Evolutionary conservation across 2,329 filamentous ascomycete genomes (phyloP), one percentile per base, ranked within the genome.

Genomic region (Corynespora cassiicola): DNA sequence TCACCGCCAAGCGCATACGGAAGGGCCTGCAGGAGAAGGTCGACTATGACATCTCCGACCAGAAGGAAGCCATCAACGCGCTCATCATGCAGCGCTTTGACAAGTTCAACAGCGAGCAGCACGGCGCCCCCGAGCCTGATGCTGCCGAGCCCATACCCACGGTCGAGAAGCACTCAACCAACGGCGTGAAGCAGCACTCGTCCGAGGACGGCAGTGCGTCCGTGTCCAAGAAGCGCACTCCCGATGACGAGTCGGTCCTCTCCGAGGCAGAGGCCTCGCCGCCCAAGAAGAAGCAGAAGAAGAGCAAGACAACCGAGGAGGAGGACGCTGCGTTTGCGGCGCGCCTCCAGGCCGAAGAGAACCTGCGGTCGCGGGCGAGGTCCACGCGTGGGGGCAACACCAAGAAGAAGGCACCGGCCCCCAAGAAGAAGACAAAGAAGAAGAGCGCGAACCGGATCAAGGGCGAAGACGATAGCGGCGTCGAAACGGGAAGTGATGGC

Each of bases 341-440:
- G 11, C 83, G 87, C 66, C 77, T 99, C 22, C 94, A 99, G 70
- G 92, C 90, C 0, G 88, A 97, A 68, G 90, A 96, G 72, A 95
- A 97, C 68, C 78, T 82, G 52, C 43, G 72, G 32, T 75, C 73
- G 3, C 76, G 82, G 27, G 84, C 82, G 15, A 79, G 89, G 36
- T 80, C 88, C 12, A 96, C 91, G 3, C 81, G 92, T 28, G 88
- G 89, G 6, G 88, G 85, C 8, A 81, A 72, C 31, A 75, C 71
- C 6, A 79, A 82, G 49, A 81, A 83, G 64, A 74, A 78, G 47
- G 74, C 75, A 16, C 63, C 63, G 4, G 52, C 57, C 34, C 87
- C 87, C 71, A 88, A 87, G 72, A 85, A 84, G 70, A 77, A 75
- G 26, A 78, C 80, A 36, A 90, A 89, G 76, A 90, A 90, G 78